Conservation (phyloP, 352 stramenopile genomes). For the Globisporangium lucens region DNA sequence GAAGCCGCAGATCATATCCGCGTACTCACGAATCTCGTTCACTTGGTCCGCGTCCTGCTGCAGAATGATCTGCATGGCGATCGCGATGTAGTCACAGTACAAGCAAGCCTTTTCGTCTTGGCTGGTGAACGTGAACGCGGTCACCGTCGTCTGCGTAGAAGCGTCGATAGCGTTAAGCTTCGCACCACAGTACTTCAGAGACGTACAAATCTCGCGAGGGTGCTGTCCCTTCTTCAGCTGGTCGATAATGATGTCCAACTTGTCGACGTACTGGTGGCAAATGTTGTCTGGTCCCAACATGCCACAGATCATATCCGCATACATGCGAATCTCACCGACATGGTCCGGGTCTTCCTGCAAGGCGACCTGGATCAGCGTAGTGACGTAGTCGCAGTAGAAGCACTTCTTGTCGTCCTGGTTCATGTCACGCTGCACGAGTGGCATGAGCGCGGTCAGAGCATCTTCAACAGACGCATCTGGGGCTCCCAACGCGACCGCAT, state of each 20-base stretch:
- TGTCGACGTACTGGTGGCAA: conserved; percentile 63
- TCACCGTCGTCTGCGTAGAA: conserved; percentile 26
- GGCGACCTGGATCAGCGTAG: conserved; percentile 52
- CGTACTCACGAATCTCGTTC: conserved; percentile 51
- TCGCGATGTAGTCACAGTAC: conserved; percentile 64
- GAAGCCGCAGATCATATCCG: conserved; percentile 76
- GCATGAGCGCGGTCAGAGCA: conserved; percentile 8
- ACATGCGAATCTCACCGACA: conserved; percentile 52
- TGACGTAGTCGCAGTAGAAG: conserved; percentile 59
- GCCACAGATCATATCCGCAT: conserved; percentile 73
- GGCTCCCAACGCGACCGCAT: not conserved
- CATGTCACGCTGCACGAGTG: not conserved
- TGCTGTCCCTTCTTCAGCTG: conserved; percentile 58
- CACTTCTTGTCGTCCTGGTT: conserved; percentile 32
- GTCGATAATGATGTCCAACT: conserved; percentile 70
- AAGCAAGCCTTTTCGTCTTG: conserved; percentile 40
- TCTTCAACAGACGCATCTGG: conserved; percentile 15
- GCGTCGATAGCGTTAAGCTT: conserved; percentile 9
- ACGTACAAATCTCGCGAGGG: conserved; percentile 54
- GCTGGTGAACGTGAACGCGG: conserved; percentile 20
- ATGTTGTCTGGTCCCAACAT: too few relatives aligned
- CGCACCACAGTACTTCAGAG: conserved; percentile 52
- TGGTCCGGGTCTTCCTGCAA: conserved; percentile 53
- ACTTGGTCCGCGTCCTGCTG: conserved; percentile 58
- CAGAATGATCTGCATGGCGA: conserved; percentile 50